Evolutionary conservation across 352 stramenopile genomes (phyloP).

Genomic region (Phytopythium vexans): DNA sequence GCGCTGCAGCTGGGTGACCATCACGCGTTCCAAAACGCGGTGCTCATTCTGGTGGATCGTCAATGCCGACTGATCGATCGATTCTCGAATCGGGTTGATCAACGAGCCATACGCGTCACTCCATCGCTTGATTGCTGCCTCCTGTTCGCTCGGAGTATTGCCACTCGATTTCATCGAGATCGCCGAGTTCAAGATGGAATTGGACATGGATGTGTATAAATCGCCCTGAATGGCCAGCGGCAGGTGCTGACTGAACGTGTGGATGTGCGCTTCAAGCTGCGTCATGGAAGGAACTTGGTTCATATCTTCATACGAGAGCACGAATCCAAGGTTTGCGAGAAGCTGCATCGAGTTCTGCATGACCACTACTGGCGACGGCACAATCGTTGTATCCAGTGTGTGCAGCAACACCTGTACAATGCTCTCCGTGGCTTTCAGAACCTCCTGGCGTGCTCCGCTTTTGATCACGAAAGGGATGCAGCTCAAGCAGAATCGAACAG

Average conservation of each 20-base stretch:
- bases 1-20: conserved; percentile 65
- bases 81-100: conserved; percentile 65
- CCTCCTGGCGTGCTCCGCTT: conserved; percentile 43
- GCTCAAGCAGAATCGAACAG: conserved; percentile 51
- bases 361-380: conserved; percentile 54
- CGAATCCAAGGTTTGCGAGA: conserved; percentile 57
- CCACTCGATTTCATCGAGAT: conserved; percentile 49
- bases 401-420: conserved; percentile 50
- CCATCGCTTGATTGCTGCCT: conserved; percentile 23
- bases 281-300: conserved; percentile 61
- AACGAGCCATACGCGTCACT: conserved; percentile 53
- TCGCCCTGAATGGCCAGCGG: conserved; percentile 69
- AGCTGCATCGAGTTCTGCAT: conserved; percentile 72
- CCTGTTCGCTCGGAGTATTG: conserved; percentile 26
- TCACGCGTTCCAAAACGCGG: conserved; percentile 54
- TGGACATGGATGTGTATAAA: conserved; percentile 77
- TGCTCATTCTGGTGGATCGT: conserved; percentile 72
- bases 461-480: conserved; percentile 61
- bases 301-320: conserved; percentile 71
- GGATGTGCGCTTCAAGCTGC: conserved; percentile 65
- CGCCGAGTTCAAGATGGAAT: conserved; percentile 73
- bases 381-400: conserved; percentile 60
- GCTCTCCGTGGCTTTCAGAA: conserved; percentile 49
- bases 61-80: conserved; percentile 63
- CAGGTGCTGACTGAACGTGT: conserved; percentile 71